Evolutionary conservation across 2,329 filamentous ascomycete genomes (phyloP), one percentile per base, ranked within the genome.

Genomic region (Hymenoscyphus infarciens): DNA sequence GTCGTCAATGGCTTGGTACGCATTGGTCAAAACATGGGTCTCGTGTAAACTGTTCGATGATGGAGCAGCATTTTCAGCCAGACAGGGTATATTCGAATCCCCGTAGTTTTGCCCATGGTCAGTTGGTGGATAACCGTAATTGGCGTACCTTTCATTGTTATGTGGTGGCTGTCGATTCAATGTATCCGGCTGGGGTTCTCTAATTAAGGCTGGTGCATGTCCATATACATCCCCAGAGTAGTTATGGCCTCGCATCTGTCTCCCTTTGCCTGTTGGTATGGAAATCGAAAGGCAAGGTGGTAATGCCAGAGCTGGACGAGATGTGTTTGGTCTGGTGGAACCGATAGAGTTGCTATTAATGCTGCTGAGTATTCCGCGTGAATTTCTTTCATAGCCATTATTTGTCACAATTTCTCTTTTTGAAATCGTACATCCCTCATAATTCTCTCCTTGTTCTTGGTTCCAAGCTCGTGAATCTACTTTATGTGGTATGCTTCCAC

Each of bases 321-420:
- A 22, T 52, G 19, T 52, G 8, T 52, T 22, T 5, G 45, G 13
- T 13, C 45, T 52, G 19, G 19, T 52, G 22, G 57, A 63, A n/a
- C 29, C 19, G 2, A 66, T 33, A 2, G 63, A 64, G 38, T 60
- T 62, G 27, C 38, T 60, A 53, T 57, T 65, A 19, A 52, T 64
- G 38, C 53, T 49, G 19, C 52, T 31, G 35, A 8, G 8, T 52
- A 13, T 52, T 5, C 19, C 10, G 19, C 45, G 45, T 52, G 45
- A n/a, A 22, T 25, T 52, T 52, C 8, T 52, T 22, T 52, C 45
- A 22, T 25, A 25, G 19, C 22, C 22, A 22, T 31, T 8, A 31
- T 52, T 52, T 25, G 19, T 13, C 45, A 13, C 4, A 22, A 52
- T 22, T 52, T 52, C 45, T 22, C 45, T 52, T 13, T 52, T 52